Evolutionary conservation across 75 land plant genomes (phyloP), one percentile per base, ranked within the genome.

Genomic region (Pinus tabuliformis): DNA sequence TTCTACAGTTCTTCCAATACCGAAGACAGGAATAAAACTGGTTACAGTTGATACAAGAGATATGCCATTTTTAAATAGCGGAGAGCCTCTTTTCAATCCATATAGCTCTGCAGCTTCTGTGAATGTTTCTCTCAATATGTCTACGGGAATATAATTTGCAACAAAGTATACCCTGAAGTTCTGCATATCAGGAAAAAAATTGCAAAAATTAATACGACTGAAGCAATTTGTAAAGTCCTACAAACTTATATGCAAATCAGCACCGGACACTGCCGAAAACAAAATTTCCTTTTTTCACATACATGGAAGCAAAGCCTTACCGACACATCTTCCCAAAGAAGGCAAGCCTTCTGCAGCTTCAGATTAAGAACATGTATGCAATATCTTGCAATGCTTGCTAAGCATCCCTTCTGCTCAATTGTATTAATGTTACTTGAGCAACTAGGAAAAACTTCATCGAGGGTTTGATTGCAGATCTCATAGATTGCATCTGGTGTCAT

Each of bases 251-350:
- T 9, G 54, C 54, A 49, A 12, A 49, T 18, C 6, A 60, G 22
- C 8, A 60, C 62, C 1, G 3, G 22, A 60, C 7, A 20, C 22
- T 60, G 20, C 62, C 11, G 21, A 22, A 56, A 59, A 56, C 45
- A 7, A 20, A 49, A 62, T 16, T 49, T 8, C 3, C 26, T 37
- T 49, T 15, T 21, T 57, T 24, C 26, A 33, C 33, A 39, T 37
- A 14, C 21, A 62, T 56, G n/a, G 42, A 20, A 17, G 30, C 20
- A 77, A 36, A 76, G 76, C 82, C 91, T 60, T 42, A 94, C 97
- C 89, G 49, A 75, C 26, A 85, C 73, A 22, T 92, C 82, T 30
- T 81, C 75, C 97, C 94, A 94, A 22, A 74, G 74, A 70, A 94
- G 86, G 17, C 57, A 20, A 45, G 86, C 88, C 36, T 80, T 83